Evolutionary conservation across 805 yeast genomes (phyloP).

Genomic region (Pichia nakasei): DNA sequence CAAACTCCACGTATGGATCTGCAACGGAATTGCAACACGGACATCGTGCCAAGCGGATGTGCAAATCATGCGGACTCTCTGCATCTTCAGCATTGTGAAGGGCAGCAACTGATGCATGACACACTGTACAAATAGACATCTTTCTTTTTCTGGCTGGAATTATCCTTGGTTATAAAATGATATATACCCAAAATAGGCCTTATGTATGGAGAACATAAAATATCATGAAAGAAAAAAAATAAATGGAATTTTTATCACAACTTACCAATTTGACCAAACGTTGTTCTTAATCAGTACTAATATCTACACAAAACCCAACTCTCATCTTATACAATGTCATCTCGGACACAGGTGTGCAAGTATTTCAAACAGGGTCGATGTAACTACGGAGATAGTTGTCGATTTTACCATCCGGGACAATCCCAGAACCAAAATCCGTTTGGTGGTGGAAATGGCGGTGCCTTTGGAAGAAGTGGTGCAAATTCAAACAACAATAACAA

Average conservation of each 20-base stretch:
- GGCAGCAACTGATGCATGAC: slow-evolving; percentile 73
- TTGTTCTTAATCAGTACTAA: too few relatives aligned
- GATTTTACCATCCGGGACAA: slow-evolving; percentile 31
- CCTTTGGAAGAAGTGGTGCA: neutral
- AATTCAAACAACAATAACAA: neutral
- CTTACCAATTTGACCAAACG: too few relatives aligned
- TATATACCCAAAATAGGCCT: too few relatives aligned
- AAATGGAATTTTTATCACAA: too few relatives aligned
- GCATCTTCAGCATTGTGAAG: slow-evolving; percentile 23
- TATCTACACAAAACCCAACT: neutral
- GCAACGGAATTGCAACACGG: slow-evolving; percentile 62
- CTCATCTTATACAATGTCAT: slow-evolving; percentile 10
- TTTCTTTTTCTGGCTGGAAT: too few relatives aligned
- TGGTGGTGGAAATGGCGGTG: slow-evolving; percentile 3
- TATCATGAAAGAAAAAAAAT: too few relatives aligned
- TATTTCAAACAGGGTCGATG: slow-evolving; percentile 35
- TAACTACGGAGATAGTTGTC: slow-evolving; percentile 34
- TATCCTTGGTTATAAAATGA: too few relatives aligned
- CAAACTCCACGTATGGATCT: slow-evolving; percentile 88
- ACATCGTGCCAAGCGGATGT: slow-evolving; percentile 75
- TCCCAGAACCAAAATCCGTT: neutral
- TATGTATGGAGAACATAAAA: too few relatives aligned
- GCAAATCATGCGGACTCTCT: slow-evolving; percentile 35
- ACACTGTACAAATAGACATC: neutral
- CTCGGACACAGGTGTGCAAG: slow-evolving; percentile 31